phyloP scores from a whole-genome alignment of 2,329 filamentous ascomycete genomes.

The Fusarium xylarioides region DNA sequence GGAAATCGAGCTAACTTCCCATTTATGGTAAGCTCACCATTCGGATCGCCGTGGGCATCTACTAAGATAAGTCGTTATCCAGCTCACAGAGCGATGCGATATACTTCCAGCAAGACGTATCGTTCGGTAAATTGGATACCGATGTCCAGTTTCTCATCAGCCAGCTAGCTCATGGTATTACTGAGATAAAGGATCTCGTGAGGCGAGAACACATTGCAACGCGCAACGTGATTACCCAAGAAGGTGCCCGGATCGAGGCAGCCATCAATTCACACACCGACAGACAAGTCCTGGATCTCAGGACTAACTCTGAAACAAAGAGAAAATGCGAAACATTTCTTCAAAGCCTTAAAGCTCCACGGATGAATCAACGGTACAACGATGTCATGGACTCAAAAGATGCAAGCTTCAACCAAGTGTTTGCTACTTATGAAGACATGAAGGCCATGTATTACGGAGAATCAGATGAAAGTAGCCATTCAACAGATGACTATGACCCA shows the following conservation, averaged over 20 bases:
- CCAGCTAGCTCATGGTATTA: rapidly evolving
- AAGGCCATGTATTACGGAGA: rapidly evolving
- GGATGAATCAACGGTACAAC: neutral
- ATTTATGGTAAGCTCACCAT: neutral
- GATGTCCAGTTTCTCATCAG: neutral
- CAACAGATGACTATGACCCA: too few species aligned
- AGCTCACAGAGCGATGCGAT: neutral
- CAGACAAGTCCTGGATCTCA: rapidly evolving
- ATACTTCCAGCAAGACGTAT: neutral
- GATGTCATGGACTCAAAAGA: rapidly evolving
- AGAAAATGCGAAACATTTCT: rapidly evolving
- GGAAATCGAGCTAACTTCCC: rapidly evolving
- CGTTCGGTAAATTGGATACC: neutral
- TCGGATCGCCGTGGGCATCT: rapidly evolving
- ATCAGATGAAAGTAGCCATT: rapidly evolving
- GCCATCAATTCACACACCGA: neutral
- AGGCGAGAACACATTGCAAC: neutral
- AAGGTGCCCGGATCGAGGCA: rapidly evolving
- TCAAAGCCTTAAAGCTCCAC: neutral
- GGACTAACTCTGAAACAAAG: rapidly evolving
- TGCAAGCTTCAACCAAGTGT: neutral
- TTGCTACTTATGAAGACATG: neutral
- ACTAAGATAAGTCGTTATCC: rapidly evolving
- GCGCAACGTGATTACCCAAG: rapidly evolving
- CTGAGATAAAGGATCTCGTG: rapidly evolving